Percentiles rank a stretch among this genome's conserved stretches.
phyloP scores from a whole-genome alignment of 495 filamentous ascomycete genomes.

The Neurospora cerealis region DNA sequence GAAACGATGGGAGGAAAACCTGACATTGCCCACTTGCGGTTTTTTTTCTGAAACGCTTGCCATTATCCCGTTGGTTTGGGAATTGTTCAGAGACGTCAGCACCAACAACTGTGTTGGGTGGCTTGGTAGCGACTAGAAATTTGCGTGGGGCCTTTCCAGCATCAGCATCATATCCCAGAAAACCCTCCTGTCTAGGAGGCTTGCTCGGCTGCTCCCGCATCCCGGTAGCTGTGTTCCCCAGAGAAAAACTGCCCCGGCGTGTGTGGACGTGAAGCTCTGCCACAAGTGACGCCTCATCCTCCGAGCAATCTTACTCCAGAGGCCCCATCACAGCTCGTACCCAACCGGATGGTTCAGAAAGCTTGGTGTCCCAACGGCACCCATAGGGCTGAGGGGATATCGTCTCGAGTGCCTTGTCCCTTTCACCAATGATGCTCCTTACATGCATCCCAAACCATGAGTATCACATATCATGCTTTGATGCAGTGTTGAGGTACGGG shows the following conservation, averaged over 20 bases:
- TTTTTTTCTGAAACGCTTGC: background rate
- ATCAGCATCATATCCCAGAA: background rate
- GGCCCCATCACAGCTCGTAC: background rate
- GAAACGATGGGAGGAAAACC: background rate
- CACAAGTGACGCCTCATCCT: background rate
- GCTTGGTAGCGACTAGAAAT: background rate
- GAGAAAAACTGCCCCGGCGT: background rate
- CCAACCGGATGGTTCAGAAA: background rate
- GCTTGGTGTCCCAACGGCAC: background rate
- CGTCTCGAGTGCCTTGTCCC: background rate
- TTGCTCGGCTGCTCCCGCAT: background rate
- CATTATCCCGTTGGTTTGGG: background rate
- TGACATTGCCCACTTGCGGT: background rate
- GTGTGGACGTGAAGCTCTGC: background rate
- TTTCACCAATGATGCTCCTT: background rate
- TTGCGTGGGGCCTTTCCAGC: background rate
- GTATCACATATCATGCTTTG: background rate
- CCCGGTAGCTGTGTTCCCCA: background rate
- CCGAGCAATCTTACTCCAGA: background rate
- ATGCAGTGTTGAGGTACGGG: background rate
- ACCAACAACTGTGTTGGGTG: background rate
- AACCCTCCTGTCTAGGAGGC: background rate
- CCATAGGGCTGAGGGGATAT: background rate
- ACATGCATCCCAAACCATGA: background rate
- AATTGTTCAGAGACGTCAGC: background rate